A percentile compares a stretch with the other conserved stretches of the same genome.
These are phyloP conservation scores for Coprinopsis cinerea DNA, from an alignment of 768 basidiomycete species.

Conservation along the genomic window DNA sequence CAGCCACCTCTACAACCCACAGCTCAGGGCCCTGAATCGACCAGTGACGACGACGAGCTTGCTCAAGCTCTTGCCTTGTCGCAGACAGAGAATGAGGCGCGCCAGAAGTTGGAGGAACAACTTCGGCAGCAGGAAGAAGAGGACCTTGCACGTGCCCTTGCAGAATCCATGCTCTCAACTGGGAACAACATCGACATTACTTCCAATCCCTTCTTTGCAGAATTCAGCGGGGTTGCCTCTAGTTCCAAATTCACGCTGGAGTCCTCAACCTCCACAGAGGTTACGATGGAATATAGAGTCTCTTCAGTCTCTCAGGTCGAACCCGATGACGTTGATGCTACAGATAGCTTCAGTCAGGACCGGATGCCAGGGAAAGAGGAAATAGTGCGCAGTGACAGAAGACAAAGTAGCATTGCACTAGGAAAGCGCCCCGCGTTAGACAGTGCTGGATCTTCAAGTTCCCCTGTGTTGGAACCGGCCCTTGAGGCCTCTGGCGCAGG, in stretches of 20 bases:
- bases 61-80: slow-evolving; percentile 43
- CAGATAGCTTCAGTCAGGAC: too few relatives aligned
- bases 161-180: slow-evolving; percentile 28
- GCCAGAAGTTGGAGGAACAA: slow-evolving; percentile 27
- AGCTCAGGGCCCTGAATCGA: too few relatives aligned
- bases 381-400: too few relatives aligned
- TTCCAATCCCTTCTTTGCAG: slow-evolving; percentile 11
- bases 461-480: too few relatives aligned
- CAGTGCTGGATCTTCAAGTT: too few relatives aligned
- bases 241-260: slow-evolving; percentile 9
- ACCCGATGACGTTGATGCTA: slow-evolving; percentile 6
- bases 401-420: too few relatives aligned
- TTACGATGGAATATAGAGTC: not conserved
- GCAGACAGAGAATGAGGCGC: slow-evolving; percentile 36
- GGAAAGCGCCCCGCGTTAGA: too few relatives aligned
- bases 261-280: not conserved
- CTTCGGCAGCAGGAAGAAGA: slow-evolving; percentile 51
- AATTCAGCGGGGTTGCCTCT: not conserved
- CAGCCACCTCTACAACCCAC: not conserved
- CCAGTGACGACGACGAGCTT: slow-evolving; percentile 39
- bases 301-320: not conserved
- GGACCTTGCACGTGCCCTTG: slow-evolving; percentile 58
- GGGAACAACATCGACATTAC: slow-evolving; percentile 10
- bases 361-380: too few relatives aligned
- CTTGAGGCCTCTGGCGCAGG: too few relatives aligned